Conservation (phyloP, 2,329 filamentous ascomycete species). For the Sarocladium kiliense region DNA sequence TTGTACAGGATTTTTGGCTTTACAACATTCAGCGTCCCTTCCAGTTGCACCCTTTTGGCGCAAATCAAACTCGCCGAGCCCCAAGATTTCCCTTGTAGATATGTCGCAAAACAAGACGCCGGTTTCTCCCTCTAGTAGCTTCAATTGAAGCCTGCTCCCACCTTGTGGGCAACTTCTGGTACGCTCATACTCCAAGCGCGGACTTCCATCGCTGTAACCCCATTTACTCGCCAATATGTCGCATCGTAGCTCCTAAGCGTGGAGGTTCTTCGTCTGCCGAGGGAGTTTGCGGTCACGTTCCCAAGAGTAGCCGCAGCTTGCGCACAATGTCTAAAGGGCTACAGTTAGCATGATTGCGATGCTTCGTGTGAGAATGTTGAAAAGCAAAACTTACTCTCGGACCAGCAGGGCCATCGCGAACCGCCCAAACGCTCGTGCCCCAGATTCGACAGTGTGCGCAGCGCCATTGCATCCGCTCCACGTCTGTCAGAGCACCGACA, state of each 20-base stretch:
- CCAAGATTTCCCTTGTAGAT: neutral
- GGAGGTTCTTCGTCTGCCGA: slow-evolving; percentile 35
- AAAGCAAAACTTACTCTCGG: slow-evolving; percentile 60
- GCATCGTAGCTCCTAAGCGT: slow-evolving; percentile 22
- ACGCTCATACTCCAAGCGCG: neutral
- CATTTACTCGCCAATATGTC: neutral
- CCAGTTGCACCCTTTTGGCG: neutral
- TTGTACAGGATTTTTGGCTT: neutral
- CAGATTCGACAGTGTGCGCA: slow-evolving; percentile 84
- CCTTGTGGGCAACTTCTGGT: neutral
- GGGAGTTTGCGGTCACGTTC: slow-evolving; percentile 83
- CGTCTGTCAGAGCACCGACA: slow-evolving; percentile 73
- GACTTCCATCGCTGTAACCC: neutral
- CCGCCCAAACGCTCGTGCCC: slow-evolving; percentile 90
- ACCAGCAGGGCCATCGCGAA: slow-evolving; percentile 83
- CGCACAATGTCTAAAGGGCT: slow-evolving; percentile 67
- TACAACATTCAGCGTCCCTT: neutral
- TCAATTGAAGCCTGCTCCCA: neutral
- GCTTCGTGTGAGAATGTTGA: neutral
- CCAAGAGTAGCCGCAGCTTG: slow-evolving; percentile 86
- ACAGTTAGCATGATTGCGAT: slow-evolving; percentile 14
- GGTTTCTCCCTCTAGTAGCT: neutral
- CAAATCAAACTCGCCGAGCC: neutral
- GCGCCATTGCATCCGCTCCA: slow-evolving; percentile 60
- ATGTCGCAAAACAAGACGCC: neutral